Percentiles rank a stretch among this genome's conserved stretches.
These are phyloP conservation scores for Fraxinus sp. DNA, from an alignment of 305 asterid genomes.

Conservation along the genomic window DNA sequence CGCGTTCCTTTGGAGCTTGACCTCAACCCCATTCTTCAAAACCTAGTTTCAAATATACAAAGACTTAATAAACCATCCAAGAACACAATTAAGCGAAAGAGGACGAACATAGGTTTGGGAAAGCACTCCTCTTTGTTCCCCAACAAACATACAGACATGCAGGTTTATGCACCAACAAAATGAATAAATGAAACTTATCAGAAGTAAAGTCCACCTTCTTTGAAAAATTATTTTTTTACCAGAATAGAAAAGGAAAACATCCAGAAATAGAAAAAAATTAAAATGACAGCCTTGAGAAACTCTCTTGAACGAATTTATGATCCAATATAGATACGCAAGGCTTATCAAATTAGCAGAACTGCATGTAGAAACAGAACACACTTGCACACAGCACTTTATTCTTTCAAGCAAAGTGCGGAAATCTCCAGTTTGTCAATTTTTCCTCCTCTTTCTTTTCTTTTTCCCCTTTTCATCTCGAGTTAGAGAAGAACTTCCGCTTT, in stretches of 20 bases:
- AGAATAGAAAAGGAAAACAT: not conserved
- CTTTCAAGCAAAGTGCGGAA: not conserved
- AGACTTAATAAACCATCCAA: not conserved
- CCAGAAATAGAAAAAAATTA: not conserved
- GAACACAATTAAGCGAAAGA: not conserved
- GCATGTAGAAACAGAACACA: not conserved
- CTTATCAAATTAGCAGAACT: not conserved
- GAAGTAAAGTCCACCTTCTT: not conserved
- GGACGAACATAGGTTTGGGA: not conserved
- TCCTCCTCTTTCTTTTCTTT: not conserved
- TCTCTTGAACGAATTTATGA: not conserved
- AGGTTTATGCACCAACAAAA: not conserved
- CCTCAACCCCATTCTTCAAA: constrained; percentile 93
- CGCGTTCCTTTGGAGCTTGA: constrained; percentile 93
- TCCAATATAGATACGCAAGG: not conserved
- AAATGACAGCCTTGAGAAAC: not conserved
- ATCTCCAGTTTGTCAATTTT: not conserved
- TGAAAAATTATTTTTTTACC: not conserved
- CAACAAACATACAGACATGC: not conserved
- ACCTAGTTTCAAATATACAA: constrained; percentile 45
- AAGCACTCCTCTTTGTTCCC: not conserved
- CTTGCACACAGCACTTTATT: not conserved
- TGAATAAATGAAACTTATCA: not conserved
- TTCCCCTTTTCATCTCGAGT: not conserved
- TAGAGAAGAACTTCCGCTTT: not conserved